phyloP scores from a whole-genome alignment of 371 early-diverging fungal species.

The Amoeboaphelidium protococcarum region DNA sequence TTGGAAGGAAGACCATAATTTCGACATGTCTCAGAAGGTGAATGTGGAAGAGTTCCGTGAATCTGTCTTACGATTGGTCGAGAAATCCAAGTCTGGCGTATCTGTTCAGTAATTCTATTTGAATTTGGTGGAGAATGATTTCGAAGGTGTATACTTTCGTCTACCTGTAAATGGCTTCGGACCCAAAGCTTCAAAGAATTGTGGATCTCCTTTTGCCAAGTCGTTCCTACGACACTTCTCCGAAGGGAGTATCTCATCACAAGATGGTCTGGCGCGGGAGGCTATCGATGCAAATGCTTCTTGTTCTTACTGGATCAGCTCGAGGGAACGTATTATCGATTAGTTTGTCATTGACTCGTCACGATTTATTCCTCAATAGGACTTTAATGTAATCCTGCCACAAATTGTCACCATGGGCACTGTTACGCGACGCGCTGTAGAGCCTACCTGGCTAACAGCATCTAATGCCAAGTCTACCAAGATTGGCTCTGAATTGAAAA shows the following conservation, averaged over 20 bases:
- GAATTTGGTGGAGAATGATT: neutral
- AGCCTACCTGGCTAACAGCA: conserved; percentile 85
- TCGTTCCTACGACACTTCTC: conserved; percentile 47
- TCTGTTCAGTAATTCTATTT: no score
- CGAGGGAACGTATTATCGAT: conserved; percentile 43
- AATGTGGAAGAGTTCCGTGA: neutral
- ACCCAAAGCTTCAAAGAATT: conserved; percentile 18
- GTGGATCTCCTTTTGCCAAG: conserved; percentile 66
- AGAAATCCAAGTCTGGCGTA: no score
- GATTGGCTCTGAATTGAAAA: conserved; percentile 82
- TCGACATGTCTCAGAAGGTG: no score
- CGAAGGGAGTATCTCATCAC: conserved; percentile 39
- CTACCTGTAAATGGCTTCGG: conserved; percentile 49
- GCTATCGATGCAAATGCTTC: conserved; percentile 45
- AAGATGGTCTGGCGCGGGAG: conserved; percentile 36
- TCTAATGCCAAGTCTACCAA: conserved; percentile 68
- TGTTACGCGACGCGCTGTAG: conserved; percentile 78
- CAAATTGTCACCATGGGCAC: conserved; percentile 82
- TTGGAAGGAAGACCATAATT: conserved; percentile 3
- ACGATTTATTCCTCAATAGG: conserved; percentile 1
- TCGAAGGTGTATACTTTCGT: conserved; percentile 19
- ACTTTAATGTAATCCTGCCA: conserved; percentile 65
- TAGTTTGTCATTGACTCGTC: conserved; percentile 44
- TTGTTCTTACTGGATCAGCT: conserved; percentile 77
- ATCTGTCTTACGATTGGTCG: no score